phyloP scores from a whole-genome alignment of 164 flowering plant genomes.

The Vitis amurensis region DNA sequence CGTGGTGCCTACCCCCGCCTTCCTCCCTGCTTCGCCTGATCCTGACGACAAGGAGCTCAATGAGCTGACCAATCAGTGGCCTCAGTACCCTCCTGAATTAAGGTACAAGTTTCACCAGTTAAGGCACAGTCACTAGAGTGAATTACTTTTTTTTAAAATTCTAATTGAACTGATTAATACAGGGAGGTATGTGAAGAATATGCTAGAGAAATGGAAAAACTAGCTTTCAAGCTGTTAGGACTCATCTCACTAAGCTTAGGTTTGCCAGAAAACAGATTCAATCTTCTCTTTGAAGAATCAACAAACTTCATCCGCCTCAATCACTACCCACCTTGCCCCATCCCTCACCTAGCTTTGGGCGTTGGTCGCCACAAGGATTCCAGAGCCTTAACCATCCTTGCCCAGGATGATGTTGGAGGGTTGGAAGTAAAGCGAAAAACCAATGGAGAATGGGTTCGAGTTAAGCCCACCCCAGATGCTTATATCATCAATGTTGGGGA shows the following conservation, averaged over 20 bases:
- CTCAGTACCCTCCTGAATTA: slow-evolving; percentile 31
- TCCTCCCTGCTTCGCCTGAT: slow-evolving; percentile 29
- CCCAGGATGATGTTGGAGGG: slow-evolving; percentile 50
- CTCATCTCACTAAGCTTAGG: slow-evolving; percentile 45
- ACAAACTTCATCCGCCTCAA: slow-evolving; percentile 36
- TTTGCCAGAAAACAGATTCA: slow-evolving; percentile 23
- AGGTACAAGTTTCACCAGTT: slow-evolving; percentile 20
- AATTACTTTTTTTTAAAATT: neutral
- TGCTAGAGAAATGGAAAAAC: slow-evolving; percentile 30
- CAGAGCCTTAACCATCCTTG: slow-evolving; percentile 39
- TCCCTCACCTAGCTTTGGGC: slow-evolving; percentile 42
- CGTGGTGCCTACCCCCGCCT: slow-evolving; percentile 17
- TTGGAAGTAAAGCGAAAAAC: slow-evolving; percentile 35
- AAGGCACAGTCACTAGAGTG: no score
- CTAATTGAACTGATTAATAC: neutral
- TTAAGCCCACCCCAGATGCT: slow-evolving; percentile 41
- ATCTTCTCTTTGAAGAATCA: slow-evolving; percentile 30
- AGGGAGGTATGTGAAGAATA: slow-evolving; percentile 40
- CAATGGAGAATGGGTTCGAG: slow-evolving; percentile 42
- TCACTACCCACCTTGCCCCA: slow-evolving; percentile 52
- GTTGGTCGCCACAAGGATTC: slow-evolving; percentile 53
- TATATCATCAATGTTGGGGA: slow-evolving; percentile 45
- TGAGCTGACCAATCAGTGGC: slow-evolving; percentile 37
- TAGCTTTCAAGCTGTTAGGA: slow-evolving; percentile 28
- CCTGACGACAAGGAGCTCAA: slow-evolving; percentile 26